Percentiles rank a stretch among this genome's conserved stretches.
phyloP scores from a whole-genome alignment of 495 filamentous ascomycete species.

The Gamarada debralockiae region DNA sequence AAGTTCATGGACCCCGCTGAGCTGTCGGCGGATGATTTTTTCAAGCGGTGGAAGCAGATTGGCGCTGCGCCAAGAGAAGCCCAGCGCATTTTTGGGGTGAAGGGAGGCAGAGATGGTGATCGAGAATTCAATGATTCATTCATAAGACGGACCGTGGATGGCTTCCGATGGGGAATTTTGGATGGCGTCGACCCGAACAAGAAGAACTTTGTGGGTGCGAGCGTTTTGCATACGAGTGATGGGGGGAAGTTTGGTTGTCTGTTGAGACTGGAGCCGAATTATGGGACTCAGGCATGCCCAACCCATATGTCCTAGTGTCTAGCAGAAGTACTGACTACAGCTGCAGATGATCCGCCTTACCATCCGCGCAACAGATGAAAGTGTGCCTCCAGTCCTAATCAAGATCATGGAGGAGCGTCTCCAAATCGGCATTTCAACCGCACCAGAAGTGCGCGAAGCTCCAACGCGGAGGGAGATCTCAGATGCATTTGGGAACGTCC shows the following conservation, averaged over 20 bases:
- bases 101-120: slow-evolving; percentile 39
- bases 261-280: slow-evolving; percentile 92
- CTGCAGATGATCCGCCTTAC: slow-evolving; percentile 90
- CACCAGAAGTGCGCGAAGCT: slow-evolving; percentile 22
- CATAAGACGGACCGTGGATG: slow-evolving; percentile 64
- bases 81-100: slow-evolving; percentile 78
- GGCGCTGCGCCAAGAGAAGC: slow-evolving; percentile 82
- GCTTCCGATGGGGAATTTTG: slow-evolving; percentile 85
- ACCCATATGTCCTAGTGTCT: neutral
- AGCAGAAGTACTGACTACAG: slow-evolving; percentile 1
- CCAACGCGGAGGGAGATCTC: slow-evolving; percentile 22
- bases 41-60: slow-evolving; percentile 98
- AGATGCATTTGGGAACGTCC: slow-evolving; percentile 24
- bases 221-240: slow-evolving; percentile 77
- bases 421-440: slow-evolving; percentile 43
- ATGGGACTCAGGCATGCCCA: slow-evolving; percentile 69
- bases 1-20: slow-evolving; percentile 95
- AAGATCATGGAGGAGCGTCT: slow-evolving; percentile 85
- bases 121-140: slow-evolving; percentile 50
- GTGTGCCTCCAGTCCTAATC: slow-evolving; percentile 71
- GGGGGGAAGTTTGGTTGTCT: slow-evolving; percentile 92
- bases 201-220: slow-evolving; percentile 92
- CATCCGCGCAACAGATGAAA: slow-evolving; percentile 89
- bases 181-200: slow-evolving; percentile 82
- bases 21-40: slow-evolving; percentile 86